Evolutionary conservation across 805 yeast genomes (phyloP).

Genomic region (Komagataella ulmi): DNA sequence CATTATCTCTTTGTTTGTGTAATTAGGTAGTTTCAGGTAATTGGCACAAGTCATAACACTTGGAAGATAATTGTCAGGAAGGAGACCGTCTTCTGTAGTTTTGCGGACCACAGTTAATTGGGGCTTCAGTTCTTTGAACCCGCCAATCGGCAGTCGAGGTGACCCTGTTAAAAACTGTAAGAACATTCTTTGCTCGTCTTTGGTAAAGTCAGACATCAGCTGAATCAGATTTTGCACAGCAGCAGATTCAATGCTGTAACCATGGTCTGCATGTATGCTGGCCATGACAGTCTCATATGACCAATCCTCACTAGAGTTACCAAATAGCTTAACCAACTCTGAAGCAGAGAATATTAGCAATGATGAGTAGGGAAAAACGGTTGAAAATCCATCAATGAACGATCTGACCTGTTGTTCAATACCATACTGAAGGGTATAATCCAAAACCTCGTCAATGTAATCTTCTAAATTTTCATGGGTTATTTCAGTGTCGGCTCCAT

Average conservation of each 20-base stretch:
- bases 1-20: constrained; percentile 52
- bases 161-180: constrained; percentile 87
- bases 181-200: constrained; percentile 52
- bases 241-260: constrained; percentile 59
- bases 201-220: constrained; percentile 41
- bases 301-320: constrained; percentile 85
- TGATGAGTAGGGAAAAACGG: constrained; percentile 68
- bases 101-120: constrained; percentile 79
- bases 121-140: constrained; percentile 74
- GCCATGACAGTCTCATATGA: constrained; percentile 41
- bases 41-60: constrained; percentile 98
- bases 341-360: constrained; percentile 56
- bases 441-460: constrained; percentile 45
- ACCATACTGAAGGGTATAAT: constrained; percentile 49
- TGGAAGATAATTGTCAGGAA: constrained; percentile 74
- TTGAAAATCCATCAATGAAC: constrained; percentile 70
- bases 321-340: constrained; percentile 64
- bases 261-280: constrained; percentile 78
- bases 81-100: constrained; percentile 55
- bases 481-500: constrained; percentile 41
- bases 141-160: constrained; percentile 88
- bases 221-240: constrained; percentile 49
- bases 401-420: constrained; percentile 48
- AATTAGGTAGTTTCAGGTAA: constrained; percentile 80
- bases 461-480: constrained; percentile 37